phyloP scores from a whole-genome alignment of 1,139 yeast species.

The Suhomyces taliae region DNA sequence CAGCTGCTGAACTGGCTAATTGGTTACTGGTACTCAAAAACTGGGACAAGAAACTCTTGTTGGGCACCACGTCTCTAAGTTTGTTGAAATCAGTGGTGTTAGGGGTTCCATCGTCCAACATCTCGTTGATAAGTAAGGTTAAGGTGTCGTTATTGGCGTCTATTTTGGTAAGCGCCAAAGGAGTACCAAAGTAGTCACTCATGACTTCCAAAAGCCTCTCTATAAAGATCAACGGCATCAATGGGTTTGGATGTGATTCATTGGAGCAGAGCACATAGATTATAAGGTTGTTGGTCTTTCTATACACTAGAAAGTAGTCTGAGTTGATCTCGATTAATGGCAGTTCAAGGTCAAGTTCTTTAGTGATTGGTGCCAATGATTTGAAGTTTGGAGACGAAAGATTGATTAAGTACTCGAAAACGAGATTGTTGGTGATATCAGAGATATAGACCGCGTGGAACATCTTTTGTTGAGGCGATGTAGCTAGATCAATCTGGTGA shows the following conservation, averaged over 20 bases:
- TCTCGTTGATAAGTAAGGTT: slow-evolving; percentile 57
- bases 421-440: slow-evolving; percentile 52
- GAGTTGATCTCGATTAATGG: slow-evolving; percentile 30
- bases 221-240: slow-evolving; percentile 58
- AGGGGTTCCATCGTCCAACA: slow-evolving; percentile 79
- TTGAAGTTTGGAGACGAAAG: slow-evolving; percentile 53
- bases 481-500: neutral
- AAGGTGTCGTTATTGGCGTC: slow-evolving; percentile 67
- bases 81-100: slow-evolving; percentile 70
- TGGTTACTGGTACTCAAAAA: slow-evolving; percentile 37
- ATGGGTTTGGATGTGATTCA: slow-evolving; percentile 35
- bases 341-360: slow-evolving; percentile 11
- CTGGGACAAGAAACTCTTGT: slow-evolving; percentile 41
- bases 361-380: slow-evolving; percentile 24
- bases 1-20: slow-evolving; percentile 26
- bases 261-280: slow-evolving; percentile 31
- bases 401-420: slow-evolving; percentile 57
- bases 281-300: slow-evolving; percentile 23
- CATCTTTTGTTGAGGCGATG: slow-evolving; percentile 8
- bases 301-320: slow-evolving; percentile 29
- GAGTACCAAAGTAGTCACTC: slow-evolving; percentile 59
- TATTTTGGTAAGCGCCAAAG: slow-evolving; percentile 56
- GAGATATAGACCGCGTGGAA: slow-evolving; percentile 64
- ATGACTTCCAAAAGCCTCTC: slow-evolving; percentile 51
- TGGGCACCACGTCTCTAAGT: slow-evolving; percentile 71